Conservation (phyloP, 2,329 filamentous ascomycete species). For the Aspergillus floridensis region DNA sequence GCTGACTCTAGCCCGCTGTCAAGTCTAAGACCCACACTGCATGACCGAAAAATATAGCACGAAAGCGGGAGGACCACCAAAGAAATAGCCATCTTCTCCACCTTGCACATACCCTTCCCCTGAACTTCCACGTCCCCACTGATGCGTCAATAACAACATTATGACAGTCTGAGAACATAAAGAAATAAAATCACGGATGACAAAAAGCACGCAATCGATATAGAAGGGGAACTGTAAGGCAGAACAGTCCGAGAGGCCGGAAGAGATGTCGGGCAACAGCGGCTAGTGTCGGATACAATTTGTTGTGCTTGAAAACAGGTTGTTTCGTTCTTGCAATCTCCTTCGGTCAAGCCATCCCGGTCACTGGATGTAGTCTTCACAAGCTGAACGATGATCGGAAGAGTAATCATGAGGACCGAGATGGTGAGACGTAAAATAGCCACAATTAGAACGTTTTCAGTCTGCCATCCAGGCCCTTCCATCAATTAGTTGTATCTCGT, state of each 20-base stretch:
- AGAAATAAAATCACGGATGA: constrained; percentile 12
- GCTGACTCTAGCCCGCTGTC: constrained; percentile 6
- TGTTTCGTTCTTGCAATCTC: constrained; percentile 33
- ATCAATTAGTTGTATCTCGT: constrained; percentile 14
- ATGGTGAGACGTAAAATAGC: constrained; percentile 35
- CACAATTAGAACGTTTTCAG: constrained; percentile 34
- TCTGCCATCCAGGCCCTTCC: constrained; percentile 24
- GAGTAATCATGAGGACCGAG: constrained; percentile 19
- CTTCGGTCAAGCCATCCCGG: constrained; percentile 28
- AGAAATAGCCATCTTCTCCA: constrained; percentile 20
- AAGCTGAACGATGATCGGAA: constrained; percentile 16
- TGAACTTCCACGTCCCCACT: constrained; percentile 26
- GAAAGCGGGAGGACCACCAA: constrained; percentile 11
- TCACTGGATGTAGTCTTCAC: constrained; percentile 10
- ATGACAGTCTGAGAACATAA: constrained; percentile 19
- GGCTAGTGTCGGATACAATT: constrained; percentile 20
- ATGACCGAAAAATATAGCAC: constrained; percentile 12
- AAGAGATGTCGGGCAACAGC: constrained; percentile 19
- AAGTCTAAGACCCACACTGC: constrained; percentile 12
- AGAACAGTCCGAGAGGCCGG: constrained; percentile 5
- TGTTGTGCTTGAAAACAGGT: constrained; percentile 23
- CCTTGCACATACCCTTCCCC: constrained; percentile 22
- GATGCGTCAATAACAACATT: constrained; percentile 27
- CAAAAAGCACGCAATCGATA: constrained; percentile 10
- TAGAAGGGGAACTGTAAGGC: constrained; percentile 12